A percentile compares a stretch with the other conserved stretches of the same genome.
Conservation (phyloP, 306 rosid genomes). For the Vigna unguiculata region DNA sequence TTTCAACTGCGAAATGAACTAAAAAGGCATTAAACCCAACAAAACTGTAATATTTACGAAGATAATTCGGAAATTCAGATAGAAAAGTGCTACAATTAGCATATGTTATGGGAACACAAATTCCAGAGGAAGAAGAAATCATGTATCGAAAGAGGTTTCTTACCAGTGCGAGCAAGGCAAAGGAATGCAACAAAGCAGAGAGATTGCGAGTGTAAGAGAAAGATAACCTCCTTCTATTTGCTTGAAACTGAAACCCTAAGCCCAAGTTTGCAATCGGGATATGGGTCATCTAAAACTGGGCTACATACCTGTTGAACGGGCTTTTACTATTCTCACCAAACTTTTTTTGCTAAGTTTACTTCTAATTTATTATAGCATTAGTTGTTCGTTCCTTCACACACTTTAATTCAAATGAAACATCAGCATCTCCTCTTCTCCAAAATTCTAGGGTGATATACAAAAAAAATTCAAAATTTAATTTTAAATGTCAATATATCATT, state of each 20-base stretch:
- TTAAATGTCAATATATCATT: too few species aligned
- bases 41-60: neutral
- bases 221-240: neutral
- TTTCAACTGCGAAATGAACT: neutral
- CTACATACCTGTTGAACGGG: too few species aligned
- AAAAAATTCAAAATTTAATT: too few species aligned
- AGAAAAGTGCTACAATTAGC: neutral
- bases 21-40: neutral
- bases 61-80: neutral
- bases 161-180: slow-evolving; percentile 12
- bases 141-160: neutral
- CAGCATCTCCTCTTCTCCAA: too few species aligned
- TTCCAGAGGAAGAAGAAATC: neutral
- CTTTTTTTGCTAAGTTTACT: too few species aligned
- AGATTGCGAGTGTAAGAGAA: neutral
- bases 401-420: too few species aligned
- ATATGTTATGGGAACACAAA: neutral
- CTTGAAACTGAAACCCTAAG: neutral
- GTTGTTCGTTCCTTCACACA: too few species aligned
- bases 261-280: too few species aligned
- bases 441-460: too few species aligned
- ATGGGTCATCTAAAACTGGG: too few species aligned
- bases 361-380: too few species aligned
- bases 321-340: too few species aligned
- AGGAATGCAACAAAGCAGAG: neutral